Percentiles rank a stretch among this genome's conserved stretches.
Conservation (phyloP, 306 rosid species). For the Erythrophleum fordii region DNA sequence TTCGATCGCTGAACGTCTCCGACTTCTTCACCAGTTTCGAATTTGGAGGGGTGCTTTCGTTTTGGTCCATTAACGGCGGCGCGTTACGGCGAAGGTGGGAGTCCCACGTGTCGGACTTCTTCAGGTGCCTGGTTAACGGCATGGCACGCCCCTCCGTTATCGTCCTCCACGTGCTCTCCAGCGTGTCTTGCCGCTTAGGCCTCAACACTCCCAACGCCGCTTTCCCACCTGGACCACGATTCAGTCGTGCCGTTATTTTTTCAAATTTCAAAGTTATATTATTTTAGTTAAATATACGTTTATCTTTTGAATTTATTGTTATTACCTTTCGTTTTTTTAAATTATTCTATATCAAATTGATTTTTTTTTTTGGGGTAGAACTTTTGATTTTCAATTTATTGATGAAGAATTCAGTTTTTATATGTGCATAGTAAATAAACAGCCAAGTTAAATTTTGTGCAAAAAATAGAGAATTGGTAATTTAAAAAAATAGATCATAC, state of each 20-base stretch:
- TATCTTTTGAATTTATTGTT: background rate
- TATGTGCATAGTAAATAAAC: too few relatives aligned
- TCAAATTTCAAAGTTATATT: slow-evolving; percentile 13
- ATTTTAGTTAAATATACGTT: background rate
- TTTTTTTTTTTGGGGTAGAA: too few relatives aligned
- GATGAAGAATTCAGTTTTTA: too few relatives aligned
- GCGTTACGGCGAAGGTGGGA: slow-evolving; percentile 46
- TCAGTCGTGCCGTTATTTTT: background rate
- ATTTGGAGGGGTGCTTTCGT: slow-evolving; percentile 39
- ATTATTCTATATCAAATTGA: too few relatives aligned
- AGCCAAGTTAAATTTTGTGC: too few relatives aligned
- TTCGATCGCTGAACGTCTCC: slow-evolving; percentile 60
- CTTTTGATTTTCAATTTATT: too few relatives aligned
- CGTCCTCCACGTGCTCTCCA: slow-evolving; percentile 93
- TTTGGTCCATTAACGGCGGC: slow-evolving; percentile 47
- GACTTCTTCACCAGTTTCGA: slow-evolving; percentile 59
- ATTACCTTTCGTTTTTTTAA: too few relatives aligned
- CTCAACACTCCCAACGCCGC: slow-evolving; percentile 69
- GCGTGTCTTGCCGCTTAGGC: slow-evolving; percentile 77
- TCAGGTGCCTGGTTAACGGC: slow-evolving; percentile 80
- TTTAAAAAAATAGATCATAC: too few relatives aligned
- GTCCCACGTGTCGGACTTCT: slow-evolving; percentile 87
- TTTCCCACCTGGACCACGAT: slow-evolving; percentile 50
- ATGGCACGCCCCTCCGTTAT: slow-evolving; percentile 82
- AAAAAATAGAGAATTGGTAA: too few relatives aligned